phyloP scores from a whole-genome alignment of 1,139 yeast species.

The Taphrina deformans region DNA sequence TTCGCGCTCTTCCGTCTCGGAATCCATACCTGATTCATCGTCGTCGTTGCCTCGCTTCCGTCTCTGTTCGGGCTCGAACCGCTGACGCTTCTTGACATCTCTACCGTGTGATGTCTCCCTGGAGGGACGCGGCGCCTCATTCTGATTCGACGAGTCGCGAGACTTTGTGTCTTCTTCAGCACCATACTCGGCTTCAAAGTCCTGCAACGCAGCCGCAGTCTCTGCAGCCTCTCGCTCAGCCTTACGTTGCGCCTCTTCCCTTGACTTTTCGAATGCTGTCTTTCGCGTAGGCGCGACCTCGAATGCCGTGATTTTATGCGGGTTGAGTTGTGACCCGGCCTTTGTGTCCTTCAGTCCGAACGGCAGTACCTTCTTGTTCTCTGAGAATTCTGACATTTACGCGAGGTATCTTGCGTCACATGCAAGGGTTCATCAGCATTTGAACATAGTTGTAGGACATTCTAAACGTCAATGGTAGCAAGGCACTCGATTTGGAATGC shows the following conservation, averaged over 20 bases:
- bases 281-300: slow-evolving; percentile 27
- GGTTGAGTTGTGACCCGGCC: not conserved
- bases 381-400: too few relatives aligned
- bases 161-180: not conserved
- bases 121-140: not conserved
- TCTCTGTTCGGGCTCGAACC: not conserved
- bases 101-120: not conserved
- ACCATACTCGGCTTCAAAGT: slow-evolving; percentile 35
- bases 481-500: too few relatives aligned
- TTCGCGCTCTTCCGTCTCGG: slow-evolving; percentile 34
- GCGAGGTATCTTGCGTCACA: too few relatives aligned
- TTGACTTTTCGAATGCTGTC: slow-evolving; percentile 37
- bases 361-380: not conserved
- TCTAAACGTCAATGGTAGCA: too few relatives aligned
- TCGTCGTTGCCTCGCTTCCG: slow-evolving; percentile 22
- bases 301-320: slow-evolving; percentile 27
- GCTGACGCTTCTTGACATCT: not conserved
- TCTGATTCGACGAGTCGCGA: not conserved
- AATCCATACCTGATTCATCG: slow-evolving; percentile 25
- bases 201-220: slow-evolving; percentile 36
- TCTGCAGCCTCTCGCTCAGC: slow-evolving; percentile 36
- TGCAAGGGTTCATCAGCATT: too few relatives aligned
- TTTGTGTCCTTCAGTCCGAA: slow-evolving; percentile 6
- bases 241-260: slow-evolving; percentile 36
- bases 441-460: too few relatives aligned